Base-by-base conservation (phyloP, 768 basidiomycete genomes). In the Leccinum incarnatum region DNA sequence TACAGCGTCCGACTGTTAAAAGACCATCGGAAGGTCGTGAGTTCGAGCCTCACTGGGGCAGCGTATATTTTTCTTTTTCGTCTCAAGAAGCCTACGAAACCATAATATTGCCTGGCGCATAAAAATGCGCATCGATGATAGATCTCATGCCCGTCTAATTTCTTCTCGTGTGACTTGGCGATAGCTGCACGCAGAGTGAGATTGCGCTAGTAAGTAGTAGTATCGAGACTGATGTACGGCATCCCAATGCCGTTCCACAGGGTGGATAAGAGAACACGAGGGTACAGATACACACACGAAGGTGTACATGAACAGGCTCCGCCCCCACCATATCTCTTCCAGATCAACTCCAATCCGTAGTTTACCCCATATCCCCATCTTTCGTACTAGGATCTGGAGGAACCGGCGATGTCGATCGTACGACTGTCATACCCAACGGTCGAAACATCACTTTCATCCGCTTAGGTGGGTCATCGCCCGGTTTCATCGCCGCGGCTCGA, bases 391-490 rank as follows among this genome's bases (percentile, higher is more conserved):
- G 72, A 80, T 85, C 81, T 84, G 89, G 83, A 69, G 83, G 78
- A 54, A 77, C 68, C 12, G 78, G 73, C 5, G 74, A 70, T 11
- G 76, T 62, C 25, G 80, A 67, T 53, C 77, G 72, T 48, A 75
- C 59, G 30, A 67, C 56, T 27, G 68, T 60, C 21, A 53, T 53
- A 53, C 62, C 63, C 56, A 70, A 61, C 54, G 75, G 63, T 45
- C 85, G 84, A 59, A 91, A 79, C 73, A 83, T 88, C 59, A 93
- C 77, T 74, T 89, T 91, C 67, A 93, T 81, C 71, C 89, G 90
- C 74, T 86, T 89, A 54, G 77, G 78, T 42, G 81, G 83, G 30
- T 73, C 75, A 61, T 78, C 76, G 9, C 70, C 69, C 29, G 66
- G 63, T 64, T 78, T 76, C 54, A 66, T 65, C 34, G 60, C 56